Percentiles rank a stretch among this genome's conserved stretches.
These are phyloP conservation scores for Rhazya stricta DNA, from an alignment of 257 asterid genomes.

Conservation along the genomic window DNA sequence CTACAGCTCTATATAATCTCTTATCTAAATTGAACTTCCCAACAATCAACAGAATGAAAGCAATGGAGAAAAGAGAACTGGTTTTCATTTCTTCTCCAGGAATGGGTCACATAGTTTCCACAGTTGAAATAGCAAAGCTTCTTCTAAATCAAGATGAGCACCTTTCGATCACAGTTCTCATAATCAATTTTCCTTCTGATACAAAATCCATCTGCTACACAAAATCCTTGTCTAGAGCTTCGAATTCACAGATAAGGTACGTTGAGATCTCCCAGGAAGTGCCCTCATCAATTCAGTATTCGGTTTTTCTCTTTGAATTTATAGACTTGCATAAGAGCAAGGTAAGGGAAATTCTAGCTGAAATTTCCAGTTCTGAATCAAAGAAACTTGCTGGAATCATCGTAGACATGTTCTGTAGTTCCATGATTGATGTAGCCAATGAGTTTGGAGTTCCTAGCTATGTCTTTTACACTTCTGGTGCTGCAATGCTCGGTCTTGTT, in stretches of 20 bases:
- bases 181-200: constrained; percentile 14
- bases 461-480: constrained; percentile 19
- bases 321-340: constrained; percentile 6
- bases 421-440: constrained; percentile 19
- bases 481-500: constrained; percentile 13
- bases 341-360: constrained; percentile 4
- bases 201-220: constrained; percentile 3
- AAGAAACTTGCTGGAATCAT: constrained; percentile 7
- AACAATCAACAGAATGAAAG: too few species aligned
- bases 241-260: background rate
- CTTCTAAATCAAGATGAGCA: background rate
- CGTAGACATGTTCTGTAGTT: constrained; percentile 10
- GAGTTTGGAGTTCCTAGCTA: constrained; percentile 13
- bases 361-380: background rate
- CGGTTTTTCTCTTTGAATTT: too few species aligned
- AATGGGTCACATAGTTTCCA: background rate
- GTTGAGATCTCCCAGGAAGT: background rate
- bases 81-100: constrained; percentile 10
- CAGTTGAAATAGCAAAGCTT: constrained; percentile 1
- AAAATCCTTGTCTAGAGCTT: constrained; percentile 8
- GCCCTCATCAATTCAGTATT: background rate
- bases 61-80: constrained; percentile 2
- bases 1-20: too few species aligned
- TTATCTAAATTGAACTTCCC: too few species aligned
- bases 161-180: constrained; percentile 13